Conservation (phyloP, 257 asterid species). For the Solanum habrochaites region DNA sequence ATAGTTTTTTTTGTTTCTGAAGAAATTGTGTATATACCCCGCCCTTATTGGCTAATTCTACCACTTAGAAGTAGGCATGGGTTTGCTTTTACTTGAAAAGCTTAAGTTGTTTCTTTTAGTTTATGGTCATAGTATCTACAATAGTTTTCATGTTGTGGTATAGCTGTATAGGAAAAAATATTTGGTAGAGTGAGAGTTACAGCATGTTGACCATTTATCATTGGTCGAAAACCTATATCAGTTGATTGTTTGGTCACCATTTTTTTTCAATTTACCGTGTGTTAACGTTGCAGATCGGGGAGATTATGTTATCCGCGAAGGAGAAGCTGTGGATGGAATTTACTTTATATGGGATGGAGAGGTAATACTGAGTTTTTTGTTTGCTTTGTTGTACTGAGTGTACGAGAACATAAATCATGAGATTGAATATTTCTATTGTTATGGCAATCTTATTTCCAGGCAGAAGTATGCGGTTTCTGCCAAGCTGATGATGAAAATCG, state of each 20-base stretch:
- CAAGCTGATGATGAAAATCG: constrained; percentile 44
- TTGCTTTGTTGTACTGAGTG: not conserved
- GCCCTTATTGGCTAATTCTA: not conserved
- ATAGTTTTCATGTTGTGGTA: not conserved
- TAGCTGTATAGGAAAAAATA: not conserved
- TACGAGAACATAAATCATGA: not conserved
- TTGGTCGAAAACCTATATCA: not conserved
- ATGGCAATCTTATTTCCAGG: constrained; percentile 29
- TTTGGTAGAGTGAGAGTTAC: not conserved
- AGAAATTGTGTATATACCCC: not conserved
- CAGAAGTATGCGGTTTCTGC: constrained; percentile 69
- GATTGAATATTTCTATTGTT: not conserved
- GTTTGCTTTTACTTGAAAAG: not conserved
- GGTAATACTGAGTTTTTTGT: constrained; percentile 28
- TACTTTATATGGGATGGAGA: constrained; percentile 89
- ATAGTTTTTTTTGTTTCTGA: not conserved
- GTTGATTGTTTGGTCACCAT: not conserved
- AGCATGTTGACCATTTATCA: not conserved
- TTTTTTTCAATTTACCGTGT: not conserved
- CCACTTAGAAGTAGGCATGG: not conserved
- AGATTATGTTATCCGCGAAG: constrained; percentile 72
- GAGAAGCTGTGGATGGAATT: constrained; percentile 68
- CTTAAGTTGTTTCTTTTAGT: not conserved
- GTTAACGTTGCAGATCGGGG: constrained; percentile 41
- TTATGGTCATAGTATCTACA: not conserved